Evolutionary conservation across 2,329 filamentous ascomycete genomes (phyloP).

Genomic region (Penicillium sclerotiorum): DNA sequence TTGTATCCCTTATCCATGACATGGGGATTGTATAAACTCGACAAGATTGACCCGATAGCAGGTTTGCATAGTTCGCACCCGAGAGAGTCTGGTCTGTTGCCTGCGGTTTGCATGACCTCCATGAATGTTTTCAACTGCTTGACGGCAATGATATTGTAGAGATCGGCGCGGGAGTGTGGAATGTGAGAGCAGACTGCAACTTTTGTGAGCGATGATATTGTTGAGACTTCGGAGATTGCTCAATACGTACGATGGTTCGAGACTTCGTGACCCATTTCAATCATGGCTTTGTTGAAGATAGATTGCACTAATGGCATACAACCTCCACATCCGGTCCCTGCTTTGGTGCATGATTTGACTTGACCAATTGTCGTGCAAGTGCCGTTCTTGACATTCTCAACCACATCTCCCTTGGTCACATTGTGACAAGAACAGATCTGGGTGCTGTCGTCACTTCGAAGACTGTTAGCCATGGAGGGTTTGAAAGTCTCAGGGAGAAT

Average conservation of each 20-base stretch:
- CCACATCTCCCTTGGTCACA: constrained; percentile 81
- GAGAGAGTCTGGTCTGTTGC: constrained; percentile 69
- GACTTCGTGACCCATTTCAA: constrained; percentile 80
- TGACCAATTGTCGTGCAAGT: constrained; percentile 79
- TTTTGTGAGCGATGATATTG: background rate
- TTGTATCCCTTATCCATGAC: constrained; percentile 71
- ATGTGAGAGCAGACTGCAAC: constrained; percentile 76
- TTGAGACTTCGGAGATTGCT: background rate
- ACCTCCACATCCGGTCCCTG: constrained; percentile 85
- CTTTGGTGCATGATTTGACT: constrained; percentile 88
- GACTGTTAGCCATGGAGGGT: constrained; percentile 15
- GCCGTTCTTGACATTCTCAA: constrained; percentile 71
- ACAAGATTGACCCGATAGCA: constrained; percentile 75
- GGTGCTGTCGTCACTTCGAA: constrained; percentile 68
- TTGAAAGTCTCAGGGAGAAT: background rate
- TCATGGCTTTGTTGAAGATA: constrained; percentile 89
- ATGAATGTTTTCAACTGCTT: constrained; percentile 73
- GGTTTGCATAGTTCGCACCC: constrained; percentile 90
- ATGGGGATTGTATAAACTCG: constrained; percentile 81
- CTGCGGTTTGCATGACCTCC: constrained; percentile 77
- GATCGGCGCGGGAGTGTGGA: constrained; percentile 76
- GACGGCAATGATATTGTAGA: constrained; percentile 87
- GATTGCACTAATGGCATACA: constrained; percentile 86
- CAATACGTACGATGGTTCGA: constrained; percentile 65
- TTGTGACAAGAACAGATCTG: constrained; percentile 95